Base-by-base conservation (phyloP, 2,329 filamentous ascomycete genomes). In the Xylariales sp. region DNA sequence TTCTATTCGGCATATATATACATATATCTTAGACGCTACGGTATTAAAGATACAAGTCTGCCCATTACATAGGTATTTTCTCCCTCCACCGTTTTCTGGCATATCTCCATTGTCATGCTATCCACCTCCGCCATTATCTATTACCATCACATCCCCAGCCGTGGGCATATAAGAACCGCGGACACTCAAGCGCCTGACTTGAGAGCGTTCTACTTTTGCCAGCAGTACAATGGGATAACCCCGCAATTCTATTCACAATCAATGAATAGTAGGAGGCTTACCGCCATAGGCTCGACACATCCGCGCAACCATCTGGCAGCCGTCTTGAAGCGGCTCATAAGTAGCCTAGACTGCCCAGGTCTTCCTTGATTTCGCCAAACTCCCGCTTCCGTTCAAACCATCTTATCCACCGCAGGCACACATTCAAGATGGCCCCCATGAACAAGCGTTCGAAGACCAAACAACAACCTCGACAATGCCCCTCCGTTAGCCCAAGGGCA, bases 401-500 rank as follows among this genome's bases (percentile, higher is more conserved):
- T 12, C 39, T 18, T 39, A 36, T 48, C 5, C 1, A 23, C 34
- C 5, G 12, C 12, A 3, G 3, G 3, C 32, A 34, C 12, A 49
- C 1, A 45, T 34, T 30, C 48, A 59, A 10, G 18, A 64, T 64
- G 55, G 28, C 23, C 28, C 36, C n/a, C 18, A 45, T 7, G 39
- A 39, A 16, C 46, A 5, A 2, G 18, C 30, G 49, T 54, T 14
- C 1, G n/a, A 46, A 45, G 34, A 30, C 32, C 45, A 28, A 18
- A 34, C n/a, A 54, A 30, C n/a, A n/a, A 12, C 43, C 6, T 14
- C 56, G 1, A 49, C 59, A 58, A 32, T 23, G 32, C 5, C 3
- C n/a, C 23, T n/a, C 32, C 28, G 53, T 8, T 68, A 66, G 60
- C 34, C 67, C 41, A 69, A 69, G n/a, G 8, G 14, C 30, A 8